Evolutionary conservation across 2,329 filamentous ascomycete species (phyloP), one percentile per base, ranked within the genome.

Genomic region (Thyridium curvatum): DNA sequence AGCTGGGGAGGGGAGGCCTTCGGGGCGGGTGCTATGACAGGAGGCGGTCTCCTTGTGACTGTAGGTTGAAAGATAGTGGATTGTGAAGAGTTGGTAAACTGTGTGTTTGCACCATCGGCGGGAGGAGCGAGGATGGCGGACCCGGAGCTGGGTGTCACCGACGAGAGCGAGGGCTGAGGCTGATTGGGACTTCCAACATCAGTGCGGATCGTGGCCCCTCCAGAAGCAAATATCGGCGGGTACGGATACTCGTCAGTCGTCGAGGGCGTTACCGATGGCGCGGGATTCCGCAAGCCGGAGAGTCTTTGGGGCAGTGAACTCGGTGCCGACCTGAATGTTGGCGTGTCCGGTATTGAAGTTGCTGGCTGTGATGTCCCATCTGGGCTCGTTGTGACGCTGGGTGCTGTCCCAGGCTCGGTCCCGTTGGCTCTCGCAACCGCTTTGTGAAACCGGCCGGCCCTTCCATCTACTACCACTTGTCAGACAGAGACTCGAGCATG

Each of bases 161-260:
- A 39, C 18, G 30, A 15, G 13, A 13, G 37, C n/a, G 31, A 28
- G 16, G 37, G 34, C 7, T 28, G 18, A 3, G 13, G 12, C 8
- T 30, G 13, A 17, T 39, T 38, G 12, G 37, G 17, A 9, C 30
- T 30, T 7, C 18, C 32, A 18, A 28, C 14, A 14, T 7, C 15
- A 18, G 26, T 28, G 8, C n/a, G n/a, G 8, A 32, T 39, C 5
- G n/a, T 28, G 9, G 30, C 31, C 31, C 15, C 37, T 15, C 37
- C 37, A 15, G 31, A 17, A n/a, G 32, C 32, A 18, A 39, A 32
- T 29, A 30, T 31, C 5, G 37, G 31, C 2, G 37, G 37, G 12
- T 39, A 39, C 3, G 31, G 17, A 30, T 39, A 39, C 14, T 30
- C 31, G 15, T 37, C 14, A 30, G 29, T 32, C 35, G 35, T 4